Percentiles rank a stretch among this genome's conserved stretches.
These are phyloP conservation scores for Monosporozyma aquatica DNA, from an alignment of 805 yeast species.

Conservation along the genomic window DNA sequence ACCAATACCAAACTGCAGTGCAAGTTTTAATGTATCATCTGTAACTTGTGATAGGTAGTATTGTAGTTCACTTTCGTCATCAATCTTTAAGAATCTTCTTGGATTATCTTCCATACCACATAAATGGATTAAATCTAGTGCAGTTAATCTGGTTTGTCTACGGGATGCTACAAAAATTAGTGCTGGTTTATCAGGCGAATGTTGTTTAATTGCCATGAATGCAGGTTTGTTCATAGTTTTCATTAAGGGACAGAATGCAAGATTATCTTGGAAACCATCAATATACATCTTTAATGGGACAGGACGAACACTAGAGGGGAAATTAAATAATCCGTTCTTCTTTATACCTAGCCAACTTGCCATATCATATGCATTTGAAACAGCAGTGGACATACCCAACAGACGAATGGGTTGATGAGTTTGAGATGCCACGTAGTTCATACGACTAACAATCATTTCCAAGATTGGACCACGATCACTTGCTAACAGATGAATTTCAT, in stretches of 20 bases:
- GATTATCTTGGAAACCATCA: conserved; percentile 74
- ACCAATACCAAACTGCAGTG: conserved; percentile 78
- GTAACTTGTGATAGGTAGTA: conserved; percentile 79
- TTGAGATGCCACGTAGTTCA: conserved; percentile 49
- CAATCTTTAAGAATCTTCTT: conserved; percentile 59
- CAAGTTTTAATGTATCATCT: conserved; percentile 70
- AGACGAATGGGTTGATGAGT: conserved; percentile 82
- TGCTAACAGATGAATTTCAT: conserved; percentile 91
- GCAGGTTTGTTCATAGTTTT: conserved; percentile 70
- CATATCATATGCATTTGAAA: conserved; percentile 86
- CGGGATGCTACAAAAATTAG: conserved; percentile 95
- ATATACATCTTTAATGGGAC: conserved; percentile 86
- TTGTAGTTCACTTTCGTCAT: conserved; percentile 65
- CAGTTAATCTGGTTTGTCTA: conserved; percentile 83
- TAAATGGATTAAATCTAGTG: conserved; percentile 60
- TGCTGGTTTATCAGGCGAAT: conserved; percentile 86
- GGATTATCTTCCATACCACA: conserved; percentile 53
- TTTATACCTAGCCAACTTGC: conserved; percentile 91
- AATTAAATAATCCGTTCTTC: conserved; percentile 84
- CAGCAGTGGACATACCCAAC: conserved; percentile 87
- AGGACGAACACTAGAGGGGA: conserved; percentile 88
- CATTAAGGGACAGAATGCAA: conserved; percentile 68
- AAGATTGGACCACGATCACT: conserved; percentile 98
- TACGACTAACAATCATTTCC: conserved; percentile 89
- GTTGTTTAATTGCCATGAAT: conserved; percentile 84